Conservation (phyloP, 306 rosid genomes). For the Acacia confusa region DNA sequence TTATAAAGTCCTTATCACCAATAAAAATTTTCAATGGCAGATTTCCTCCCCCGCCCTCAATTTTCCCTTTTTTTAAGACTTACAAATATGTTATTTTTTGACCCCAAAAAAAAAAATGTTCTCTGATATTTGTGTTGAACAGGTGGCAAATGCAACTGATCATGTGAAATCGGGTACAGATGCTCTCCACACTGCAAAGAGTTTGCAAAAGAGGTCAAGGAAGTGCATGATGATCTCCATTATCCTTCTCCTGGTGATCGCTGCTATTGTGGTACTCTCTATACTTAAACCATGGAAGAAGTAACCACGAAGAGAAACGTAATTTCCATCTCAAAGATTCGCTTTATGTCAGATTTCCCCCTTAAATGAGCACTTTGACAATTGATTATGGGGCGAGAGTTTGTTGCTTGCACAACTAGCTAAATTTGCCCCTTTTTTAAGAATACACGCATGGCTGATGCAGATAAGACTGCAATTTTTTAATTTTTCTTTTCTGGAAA, state of each 20-base stretch:
- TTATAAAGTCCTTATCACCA: no score
- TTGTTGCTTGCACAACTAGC: constrained; percentile 1
- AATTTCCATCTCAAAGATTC: background rate
- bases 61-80: no score
- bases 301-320: constrained; percentile 28
- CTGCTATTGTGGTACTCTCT: constrained; percentile 60
- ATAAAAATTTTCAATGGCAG: no score
- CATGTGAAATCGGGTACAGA: constrained; percentile 68
- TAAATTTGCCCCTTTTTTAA: constrained; percentile 5
- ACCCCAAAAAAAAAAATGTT: no score
- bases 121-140: constrained; percentile 29
- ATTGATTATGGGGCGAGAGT: constrained; percentile 6
- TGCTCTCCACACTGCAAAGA: constrained; percentile 73
- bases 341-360: background rate
- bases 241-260: constrained; percentile 63
- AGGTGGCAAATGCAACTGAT: constrained; percentile 89
- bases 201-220: constrained; percentile 73
- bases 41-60: no score
- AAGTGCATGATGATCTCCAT: constrained; percentile 88
- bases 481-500: background rate
- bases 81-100: background rate
- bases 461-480: constrained; percentile 6
- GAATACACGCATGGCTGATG: constrained; percentile 7
- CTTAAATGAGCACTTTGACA: background rate
- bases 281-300: constrained; percentile 78